Conservation (phyloP, 2,329 filamentous ascomycete species). For the Tolypocladium album region DNA sequence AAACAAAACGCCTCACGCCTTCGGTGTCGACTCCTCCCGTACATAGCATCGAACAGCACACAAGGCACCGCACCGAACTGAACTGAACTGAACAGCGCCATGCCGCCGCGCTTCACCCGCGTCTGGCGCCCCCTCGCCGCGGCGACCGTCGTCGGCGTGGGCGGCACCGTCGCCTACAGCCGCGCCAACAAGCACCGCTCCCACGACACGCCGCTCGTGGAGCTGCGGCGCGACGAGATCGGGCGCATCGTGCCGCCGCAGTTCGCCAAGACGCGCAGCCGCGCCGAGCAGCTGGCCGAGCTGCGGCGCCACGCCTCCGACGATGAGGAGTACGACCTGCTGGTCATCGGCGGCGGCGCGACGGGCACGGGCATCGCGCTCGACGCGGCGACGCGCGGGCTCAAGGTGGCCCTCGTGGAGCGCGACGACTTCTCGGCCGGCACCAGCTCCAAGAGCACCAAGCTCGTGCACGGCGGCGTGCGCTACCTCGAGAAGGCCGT, state of each 20-base stretch:
- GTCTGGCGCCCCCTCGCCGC: slow-evolving; percentile 23
- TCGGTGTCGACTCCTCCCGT: not conserved
- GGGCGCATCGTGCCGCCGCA: slow-evolving; percentile 26
- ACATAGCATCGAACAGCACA: not conserved
- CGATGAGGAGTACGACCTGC: slow-evolving; percentile 53
- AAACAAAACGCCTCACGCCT: not conserved
- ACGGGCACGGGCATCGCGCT: slow-evolving; percentile 74
- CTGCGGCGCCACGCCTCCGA: slow-evolving; percentile 20
- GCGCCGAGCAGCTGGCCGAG: slow-evolving; percentile 27
- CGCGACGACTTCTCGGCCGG: slow-evolving; percentile 74
- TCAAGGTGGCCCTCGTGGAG: slow-evolving; percentile 73
- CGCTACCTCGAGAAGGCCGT: slow-evolving; percentile 80
- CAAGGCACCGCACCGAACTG: no score
- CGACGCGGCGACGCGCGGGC: slow-evolving; percentile 66
- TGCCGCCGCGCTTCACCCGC: slow-evolving; percentile 23
- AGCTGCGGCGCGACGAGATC: slow-evolving; percentile 22
- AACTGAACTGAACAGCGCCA: slow-evolving; percentile 5
- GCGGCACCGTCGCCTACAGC: slow-evolving; percentile 19
- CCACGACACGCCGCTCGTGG: slow-evolving; percentile 20
- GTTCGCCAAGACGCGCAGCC: slow-evolving; percentile 22
- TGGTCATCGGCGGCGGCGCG: slow-evolving; percentile 70
- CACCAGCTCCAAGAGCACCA: slow-evolving; percentile 80
- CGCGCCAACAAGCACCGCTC: slow-evolving; percentile 16
- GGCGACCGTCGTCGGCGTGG: slow-evolving; percentile 16
- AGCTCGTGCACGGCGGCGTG: slow-evolving; percentile 76